These are phyloP conservation scores for Hyphopichia wangnamkhiaoensis DNA, from an alignment of 1,139 yeast genomes.

Conservation along the genomic window DNA sequence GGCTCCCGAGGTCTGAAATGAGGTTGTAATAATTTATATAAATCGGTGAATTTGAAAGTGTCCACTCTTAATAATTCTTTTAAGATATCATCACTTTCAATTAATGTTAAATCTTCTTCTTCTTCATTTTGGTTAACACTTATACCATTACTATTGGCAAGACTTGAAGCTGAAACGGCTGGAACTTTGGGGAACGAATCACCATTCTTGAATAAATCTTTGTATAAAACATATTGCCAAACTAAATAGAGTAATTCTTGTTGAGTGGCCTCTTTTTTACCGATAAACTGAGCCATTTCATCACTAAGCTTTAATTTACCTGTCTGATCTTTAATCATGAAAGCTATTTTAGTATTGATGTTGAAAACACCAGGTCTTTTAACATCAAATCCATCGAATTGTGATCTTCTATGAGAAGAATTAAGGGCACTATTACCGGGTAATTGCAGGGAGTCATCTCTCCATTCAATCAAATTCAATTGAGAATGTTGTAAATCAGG, in stretches of 20 bases:
- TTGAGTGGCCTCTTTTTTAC: slow-evolving; percentile 76
- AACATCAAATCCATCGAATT: slow-evolving; percentile 86
- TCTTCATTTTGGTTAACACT: slow-evolving; percentile 22
- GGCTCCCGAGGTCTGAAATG: slow-evolving; percentile 79
- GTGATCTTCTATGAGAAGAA: slow-evolving; percentile 32
- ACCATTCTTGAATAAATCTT: slow-evolving; percentile 57
- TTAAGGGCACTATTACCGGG: neutral
- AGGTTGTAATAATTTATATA: slow-evolving; percentile 62
- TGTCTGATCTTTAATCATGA: slow-evolving; percentile 78
- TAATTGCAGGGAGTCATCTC: slow-evolving; percentile 23
- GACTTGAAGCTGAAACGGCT: slow-evolving; percentile 32
- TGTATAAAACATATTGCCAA: slow-evolving; percentile 86
- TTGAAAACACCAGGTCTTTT: slow-evolving; percentile 75
- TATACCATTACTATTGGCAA: slow-evolving; percentile 13
- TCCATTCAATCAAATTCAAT: slow-evolving; percentile 45
- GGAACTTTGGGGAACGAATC: slow-evolving; percentile 36
- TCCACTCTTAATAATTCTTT: slow-evolving; percentile 55
- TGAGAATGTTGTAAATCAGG: slow-evolving; percentile 35
- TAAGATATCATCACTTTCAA: slow-evolving; percentile 69
- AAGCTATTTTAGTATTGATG: slow-evolving; percentile 67
- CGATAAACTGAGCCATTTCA: slow-evolving; percentile 65
- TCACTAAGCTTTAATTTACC: slow-evolving; percentile 61
- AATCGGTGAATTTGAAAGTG: slow-evolving; percentile 66
- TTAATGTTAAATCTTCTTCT: slow-evolving; percentile 45
- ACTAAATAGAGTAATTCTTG: slow-evolving; percentile 82